Base-by-base conservation (phyloP, 2,329 filamentous ascomycete genomes). In the Colletotrichum sp. region DNA sequence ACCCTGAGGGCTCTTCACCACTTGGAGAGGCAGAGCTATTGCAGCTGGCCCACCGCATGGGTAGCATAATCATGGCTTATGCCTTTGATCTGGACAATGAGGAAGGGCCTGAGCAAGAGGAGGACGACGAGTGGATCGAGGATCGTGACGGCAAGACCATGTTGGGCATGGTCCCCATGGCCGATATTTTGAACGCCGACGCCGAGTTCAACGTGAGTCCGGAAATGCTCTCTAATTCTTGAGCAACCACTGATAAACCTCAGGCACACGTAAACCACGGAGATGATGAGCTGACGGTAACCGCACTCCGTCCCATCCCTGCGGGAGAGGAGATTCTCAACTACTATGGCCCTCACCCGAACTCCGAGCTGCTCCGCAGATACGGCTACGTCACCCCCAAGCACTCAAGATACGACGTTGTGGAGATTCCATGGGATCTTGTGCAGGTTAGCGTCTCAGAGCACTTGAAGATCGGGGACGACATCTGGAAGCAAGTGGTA, bases 91-190 rank as follows among this genome's bases (percentile, higher is more conserved):
- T 98, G 8, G 90, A 91, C 64, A 87, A 87, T 9, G 83, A 86
- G 0, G 89, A 92, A 26, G 88, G 92, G 6, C 88, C 91, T 1
- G 91, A 92, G 18, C 88, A 90, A 4, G 90, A 93, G 3, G 90
- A 92, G 15, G 86, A 90, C 8, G 92, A 92, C 28, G 92, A 91
- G 58, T 94, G 93, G 87, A 88, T 93, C 2, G 92, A 93, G 72
- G 92, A 94, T 71, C 88, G 89, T 66, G 88, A 93, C 4, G 87
- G 87, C 10, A 87, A 88, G 77, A 85, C 87, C 1, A 85, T 89
- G 82, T 95, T 98, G 84, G 96, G 94, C 68, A 97, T 98, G 95
- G 94, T 98, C 0, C 95, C 96, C 2, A 91, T 98, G 87, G 96
- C 96, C 2, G 96, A 98, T 82, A 93, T 98, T 81, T 88, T 98